A percentile compares a stretch with the other conserved stretches of the same genome.
phyloP scores from a whole-genome alignment of 1,139 yeast species.

The Spathaspora sp. region DNA sequence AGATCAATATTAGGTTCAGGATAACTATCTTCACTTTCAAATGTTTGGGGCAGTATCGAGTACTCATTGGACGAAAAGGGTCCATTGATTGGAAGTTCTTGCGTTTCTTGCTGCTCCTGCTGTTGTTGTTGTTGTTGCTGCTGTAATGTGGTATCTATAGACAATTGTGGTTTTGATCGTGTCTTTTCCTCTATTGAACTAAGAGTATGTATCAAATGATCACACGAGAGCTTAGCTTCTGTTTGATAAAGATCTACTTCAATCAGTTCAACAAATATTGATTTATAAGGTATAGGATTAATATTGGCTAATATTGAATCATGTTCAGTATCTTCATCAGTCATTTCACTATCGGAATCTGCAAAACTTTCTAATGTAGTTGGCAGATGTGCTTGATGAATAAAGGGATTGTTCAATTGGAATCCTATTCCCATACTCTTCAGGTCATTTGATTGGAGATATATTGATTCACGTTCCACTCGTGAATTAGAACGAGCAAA shows the following conservation, averaged over 20 bases:
- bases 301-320: neutral
- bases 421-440: neutral
- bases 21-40: neutral
- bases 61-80: neutral
- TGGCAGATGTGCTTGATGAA: constrained; percentile 12
- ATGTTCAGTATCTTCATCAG: constrained; percentile 1
- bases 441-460: neutral
- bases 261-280: neutral
- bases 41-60: neutral
- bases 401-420: constrained; percentile 1
- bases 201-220: neutral
- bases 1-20: neutral
- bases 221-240: neutral
- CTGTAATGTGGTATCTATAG: neutral
- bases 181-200: neutral
- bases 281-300: neutral
- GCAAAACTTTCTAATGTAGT: constrained; percentile 41
- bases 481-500: neutral
- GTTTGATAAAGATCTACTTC: neutral
- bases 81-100: neutral
- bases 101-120: neutral
- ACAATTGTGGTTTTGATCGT: neutral
- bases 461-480: neutral
- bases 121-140: neutral
- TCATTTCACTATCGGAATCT: constrained; percentile 32